Evolutionary conservation across 805 yeast genomes (phyloP), one percentile per base, ranked within the genome.

Genomic region (Starmerella powellii): DNA sequence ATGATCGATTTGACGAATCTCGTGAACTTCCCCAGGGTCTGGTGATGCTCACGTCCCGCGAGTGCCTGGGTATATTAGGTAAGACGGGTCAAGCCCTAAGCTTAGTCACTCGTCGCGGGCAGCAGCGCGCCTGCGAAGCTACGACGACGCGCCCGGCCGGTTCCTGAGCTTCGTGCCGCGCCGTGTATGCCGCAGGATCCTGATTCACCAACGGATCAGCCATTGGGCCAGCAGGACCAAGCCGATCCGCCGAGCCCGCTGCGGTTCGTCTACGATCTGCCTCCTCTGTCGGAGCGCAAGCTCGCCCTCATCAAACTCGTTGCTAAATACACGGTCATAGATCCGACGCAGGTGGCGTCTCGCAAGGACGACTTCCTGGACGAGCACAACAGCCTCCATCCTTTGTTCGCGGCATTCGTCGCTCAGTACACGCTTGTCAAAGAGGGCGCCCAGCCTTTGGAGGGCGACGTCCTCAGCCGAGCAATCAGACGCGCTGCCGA

Each of bases 281-380:
- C 66, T 13, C 62, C 63, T 13, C 64, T 84, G 2, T 73, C 88
- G 0, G 56, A 71, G 0, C 63, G 68, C 24, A 95, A 86, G 57
- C 60, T 80, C 21, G 80, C 79, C 21, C 65, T 80, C 10, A 70
- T 88, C 33, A 80, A 82, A 56, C 54, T 75, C 2, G 74, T 87
- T 1, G 95, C 96, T 0, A 67, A 74, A 40, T 75, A 71, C 52
- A 73, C 73, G 1, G 82, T 85, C 1, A 56, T 66, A 15, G 76
- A 82, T 54, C 83, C 83, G 1, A 60, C 62, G 1, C 53, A 57
- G 28, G 35, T 52, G 3, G 62, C 55, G 30, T 42, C 48, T 8
- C 38, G 49, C 31, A 59, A 68, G 21, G 82, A 82, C 60, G 83
- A 73, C 23, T 91, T 91, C 56, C 55, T 84, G 26, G 60, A 72